These are phyloP conservation scores for Boehmeria nivea DNA, from an alignment of 306 rosid species.

Conservation along the genomic window DNA sequence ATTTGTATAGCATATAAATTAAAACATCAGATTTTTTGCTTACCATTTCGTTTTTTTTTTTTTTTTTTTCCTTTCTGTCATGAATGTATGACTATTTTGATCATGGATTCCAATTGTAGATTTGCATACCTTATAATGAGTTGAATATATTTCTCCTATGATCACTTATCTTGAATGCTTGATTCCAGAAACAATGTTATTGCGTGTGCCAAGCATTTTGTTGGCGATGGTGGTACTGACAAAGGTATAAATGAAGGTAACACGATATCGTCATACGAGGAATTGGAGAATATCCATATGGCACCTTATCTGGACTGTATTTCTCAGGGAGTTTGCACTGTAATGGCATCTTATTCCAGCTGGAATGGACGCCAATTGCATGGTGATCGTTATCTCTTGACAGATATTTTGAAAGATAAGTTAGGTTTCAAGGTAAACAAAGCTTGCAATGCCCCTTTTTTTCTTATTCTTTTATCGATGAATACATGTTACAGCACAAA, in stretches of 20 bases:
- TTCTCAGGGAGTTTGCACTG: slow-evolving; percentile 71
- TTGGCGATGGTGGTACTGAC: slow-evolving; percentile 87
- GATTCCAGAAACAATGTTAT: slow-evolving; percentile 60
- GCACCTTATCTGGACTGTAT: slow-evolving; percentile 86
- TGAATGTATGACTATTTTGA: background rate
- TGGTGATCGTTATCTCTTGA: slow-evolving; percentile 56
- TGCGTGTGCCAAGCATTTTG: slow-evolving; percentile 98
- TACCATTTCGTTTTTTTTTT: too few species aligned
- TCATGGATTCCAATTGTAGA: slow-evolving; percentile 7
- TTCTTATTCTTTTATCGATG: too few species aligned
- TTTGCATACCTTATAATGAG: background rate
- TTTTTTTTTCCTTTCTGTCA: background rate
- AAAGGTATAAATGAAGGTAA: slow-evolving; percentile 80
- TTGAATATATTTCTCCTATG: slow-evolving; percentile 3
- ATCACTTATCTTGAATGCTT: slow-evolving; percentile 16
- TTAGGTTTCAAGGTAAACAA: slow-evolving; percentile 70
- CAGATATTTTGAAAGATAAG: slow-evolving; percentile 66
- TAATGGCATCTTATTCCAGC: slow-evolving; percentile 85
- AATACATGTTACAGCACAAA: too few species aligned
- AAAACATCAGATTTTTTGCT: too few species aligned
- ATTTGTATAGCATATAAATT: too few species aligned
- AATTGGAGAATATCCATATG: slow-evolving; percentile 74
- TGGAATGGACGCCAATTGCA: slow-evolving; percentile 77
- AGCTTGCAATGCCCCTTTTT: too few species aligned
- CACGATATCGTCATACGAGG: slow-evolving; percentile 59